Conservation (phyloP, 2,329 filamentous ascomycete genomes). For the Aspergillus fumigatus region DNA sequence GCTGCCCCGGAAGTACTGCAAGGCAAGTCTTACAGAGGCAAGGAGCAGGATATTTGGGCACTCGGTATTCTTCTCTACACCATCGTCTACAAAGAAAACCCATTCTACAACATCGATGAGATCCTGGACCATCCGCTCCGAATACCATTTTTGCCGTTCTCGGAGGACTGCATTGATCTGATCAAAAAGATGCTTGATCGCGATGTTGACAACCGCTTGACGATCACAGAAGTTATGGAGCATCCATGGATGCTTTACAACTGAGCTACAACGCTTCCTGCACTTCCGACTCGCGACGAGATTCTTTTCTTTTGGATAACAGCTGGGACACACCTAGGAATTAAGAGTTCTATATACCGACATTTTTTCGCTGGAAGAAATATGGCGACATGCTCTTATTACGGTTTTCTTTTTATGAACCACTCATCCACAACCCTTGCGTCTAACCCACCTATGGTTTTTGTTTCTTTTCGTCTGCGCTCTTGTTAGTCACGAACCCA, state of each 20-base stretch:
- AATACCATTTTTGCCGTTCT: conserved; percentile 63
- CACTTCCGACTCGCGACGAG: not conserved
- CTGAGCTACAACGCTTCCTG: conserved; percentile 7
- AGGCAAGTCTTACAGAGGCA: conserved; percentile 85
- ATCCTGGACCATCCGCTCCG: conserved; percentile 96
- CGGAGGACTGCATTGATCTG: conserved; percentile 87
- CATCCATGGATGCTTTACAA: conserved; percentile 67
- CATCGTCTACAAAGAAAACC: conserved; percentile 99
- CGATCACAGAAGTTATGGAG: conserved; percentile 81
- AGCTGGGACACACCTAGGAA: not conserved
- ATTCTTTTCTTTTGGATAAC: conserved; percentile 4
- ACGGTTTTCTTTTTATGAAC: not conserved
- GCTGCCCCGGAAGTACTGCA: conserved; percentile 96
- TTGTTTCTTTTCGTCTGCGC: not conserved
- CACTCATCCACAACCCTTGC: not conserved
- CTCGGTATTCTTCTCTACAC: conserved; percentile 96
- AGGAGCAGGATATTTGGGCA: conserved; percentile 98
- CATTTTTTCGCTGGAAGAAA: conserved; percentile 1
- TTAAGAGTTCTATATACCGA: conserved; percentile 5
- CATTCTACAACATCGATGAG: conserved; percentile 98
- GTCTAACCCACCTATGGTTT: not conserved
- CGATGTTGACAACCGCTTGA: conserved; percentile 74
- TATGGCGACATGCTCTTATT: not conserved
- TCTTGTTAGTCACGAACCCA: not conserved
- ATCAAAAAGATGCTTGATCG: conserved; percentile 89